These are phyloP conservation scores for Rhizopus arrhizus DNA, from an alignment of 371 early-diverging fungal genomes.

Conservation along the genomic window DNA sequence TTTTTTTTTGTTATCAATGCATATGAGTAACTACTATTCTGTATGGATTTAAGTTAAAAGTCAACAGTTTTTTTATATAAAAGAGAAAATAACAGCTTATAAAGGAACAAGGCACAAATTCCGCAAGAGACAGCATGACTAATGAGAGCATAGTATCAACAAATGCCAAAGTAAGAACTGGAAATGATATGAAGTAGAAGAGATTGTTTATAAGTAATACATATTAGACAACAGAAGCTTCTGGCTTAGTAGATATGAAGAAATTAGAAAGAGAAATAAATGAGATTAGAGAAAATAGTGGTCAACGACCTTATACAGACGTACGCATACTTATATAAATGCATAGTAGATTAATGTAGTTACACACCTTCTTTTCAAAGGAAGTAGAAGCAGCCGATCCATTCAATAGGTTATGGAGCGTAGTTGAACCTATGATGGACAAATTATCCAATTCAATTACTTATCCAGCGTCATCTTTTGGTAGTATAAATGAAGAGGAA, in stretches of 20 bases:
- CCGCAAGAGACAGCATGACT: no score
- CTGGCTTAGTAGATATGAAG: not conserved
- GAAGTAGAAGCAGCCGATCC: constrained; percentile 67
- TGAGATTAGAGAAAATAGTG: not conserved
- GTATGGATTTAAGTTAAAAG: no score
- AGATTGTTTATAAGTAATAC: no score
- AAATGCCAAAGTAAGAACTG: no score
- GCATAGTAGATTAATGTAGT: not conserved
- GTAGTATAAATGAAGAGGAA: constrained; percentile 40
- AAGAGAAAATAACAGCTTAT: no score
- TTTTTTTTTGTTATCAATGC: no score
- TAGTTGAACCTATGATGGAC: constrained; percentile 72
- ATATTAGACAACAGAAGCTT: not conserved
- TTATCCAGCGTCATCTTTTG: constrained; percentile 65
- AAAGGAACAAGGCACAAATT: no score
- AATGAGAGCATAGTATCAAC: no score
- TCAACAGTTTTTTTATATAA: no score
- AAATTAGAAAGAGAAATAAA: constrained; percentile 3
- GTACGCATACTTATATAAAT: not conserved
- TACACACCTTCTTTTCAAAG: not conserved
- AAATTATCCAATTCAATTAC: constrained; percentile 74
- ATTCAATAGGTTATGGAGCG: constrained; percentile 83
- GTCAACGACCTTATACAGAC: not conserved
- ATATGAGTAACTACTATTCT: no score
- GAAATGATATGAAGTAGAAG: no score